Conservation (phyloP, 2,329 filamentous ascomycete species). For the Tetracladium maxilliforme region DNA sequence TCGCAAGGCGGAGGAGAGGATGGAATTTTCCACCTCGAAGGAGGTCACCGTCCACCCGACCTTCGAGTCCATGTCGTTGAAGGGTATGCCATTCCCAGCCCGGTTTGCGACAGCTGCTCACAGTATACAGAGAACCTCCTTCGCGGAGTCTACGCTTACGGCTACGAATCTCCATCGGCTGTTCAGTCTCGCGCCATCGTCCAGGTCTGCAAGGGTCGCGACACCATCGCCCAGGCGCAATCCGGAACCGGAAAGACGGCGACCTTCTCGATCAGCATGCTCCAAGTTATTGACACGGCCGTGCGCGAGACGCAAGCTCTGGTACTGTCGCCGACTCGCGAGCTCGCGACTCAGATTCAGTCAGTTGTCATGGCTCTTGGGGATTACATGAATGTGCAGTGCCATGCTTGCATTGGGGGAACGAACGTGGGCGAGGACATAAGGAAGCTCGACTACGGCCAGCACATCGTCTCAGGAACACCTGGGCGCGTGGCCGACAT, state of each 20-base stretch:
- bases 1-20: constrained; percentile 84
- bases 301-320: constrained; percentile 89
- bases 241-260: constrained; percentile 95
- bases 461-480: constrained; percentile 94
- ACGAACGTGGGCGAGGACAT: constrained; percentile 98
- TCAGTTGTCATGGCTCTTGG: constrained; percentile 99
- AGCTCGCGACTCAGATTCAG: constrained; percentile 96
- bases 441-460: constrained; percentile 90
- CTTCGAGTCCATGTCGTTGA: constrained; percentile 91
- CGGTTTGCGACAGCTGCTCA: no score
- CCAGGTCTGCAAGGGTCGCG: constrained; percentile 96
- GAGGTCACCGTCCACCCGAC: constrained; percentile 92
- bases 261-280: constrained; percentile 90
- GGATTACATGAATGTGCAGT: constrained; percentile 99
- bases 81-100: constrained; percentile 32
- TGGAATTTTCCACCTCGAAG: constrained; percentile 97
- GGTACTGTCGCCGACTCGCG: constrained; percentile 87
- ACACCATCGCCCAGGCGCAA: constrained; percentile 96
- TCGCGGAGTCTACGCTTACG: constrained; percentile 94
- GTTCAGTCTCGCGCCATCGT: constrained; percentile 97
- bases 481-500: constrained; percentile 89
- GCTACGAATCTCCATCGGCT: constrained; percentile 94
- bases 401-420: constrained; percentile 94
- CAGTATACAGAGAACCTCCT: constrained; percentile 71
- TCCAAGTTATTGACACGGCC: constrained; percentile 89